phyloP scores from a whole-genome alignment of 768 basidiomycete genomes.

The Suillus sp. region DNA sequence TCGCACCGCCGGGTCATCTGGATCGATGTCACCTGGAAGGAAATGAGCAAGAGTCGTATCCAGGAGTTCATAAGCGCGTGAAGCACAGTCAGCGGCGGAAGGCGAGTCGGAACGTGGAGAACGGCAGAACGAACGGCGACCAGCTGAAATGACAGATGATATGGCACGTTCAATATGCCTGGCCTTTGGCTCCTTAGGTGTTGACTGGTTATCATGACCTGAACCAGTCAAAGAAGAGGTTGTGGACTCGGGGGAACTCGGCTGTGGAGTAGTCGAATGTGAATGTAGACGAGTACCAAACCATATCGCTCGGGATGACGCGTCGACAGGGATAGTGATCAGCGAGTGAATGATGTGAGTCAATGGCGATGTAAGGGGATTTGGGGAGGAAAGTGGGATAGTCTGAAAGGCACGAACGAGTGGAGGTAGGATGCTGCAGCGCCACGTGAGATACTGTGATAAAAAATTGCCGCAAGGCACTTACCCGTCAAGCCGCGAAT shows the following conservation, averaged over 20 bases:
- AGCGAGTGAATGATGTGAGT: slow-evolving; percentile 83
- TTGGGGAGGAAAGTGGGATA: slow-evolving; percentile 61
- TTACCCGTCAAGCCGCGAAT: slow-evolving; percentile 67
- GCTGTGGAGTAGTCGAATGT: slow-evolving; percentile 36
- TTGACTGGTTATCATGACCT: neutral
- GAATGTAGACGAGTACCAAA: slow-evolving; percentile 47
- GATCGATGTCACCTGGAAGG: slow-evolving; percentile 63
- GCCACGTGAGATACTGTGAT: slow-evolving; percentile 5
- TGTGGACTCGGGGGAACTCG: slow-evolving; percentile 33
- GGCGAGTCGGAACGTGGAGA: slow-evolving; percentile 41
- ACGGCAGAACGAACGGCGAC: slow-evolving; percentile 41
- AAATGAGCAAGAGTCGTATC: slow-evolving; percentile 61
- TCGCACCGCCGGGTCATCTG: slow-evolving; percentile 65
- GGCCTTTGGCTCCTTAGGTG: slow-evolving; percentile 26
- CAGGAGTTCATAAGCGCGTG: slow-evolving; percentile 68
- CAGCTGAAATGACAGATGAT: slow-evolving; percentile 29
- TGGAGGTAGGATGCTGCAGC: slow-evolving; percentile 63
- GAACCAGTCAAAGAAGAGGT: neutral
- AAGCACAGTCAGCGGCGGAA: slow-evolving; percentile 49
- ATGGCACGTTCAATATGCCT: slow-evolving; percentile 31
- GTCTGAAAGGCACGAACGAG: slow-evolving; percentile 69
- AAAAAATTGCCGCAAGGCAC: slow-evolving; percentile 27
- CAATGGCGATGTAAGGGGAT: slow-evolving; percentile 71
- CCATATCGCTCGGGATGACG: slow-evolving; percentile 62
- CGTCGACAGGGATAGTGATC: slow-evolving; percentile 71